A percentile compares a stretch with the other conserved stretches of the same genome.
These are phyloP conservation scores for Sclerotinia minor DNA, from an alignment of 2,329 filamentous ascomycete species.

Conservation along the genomic window DNA sequence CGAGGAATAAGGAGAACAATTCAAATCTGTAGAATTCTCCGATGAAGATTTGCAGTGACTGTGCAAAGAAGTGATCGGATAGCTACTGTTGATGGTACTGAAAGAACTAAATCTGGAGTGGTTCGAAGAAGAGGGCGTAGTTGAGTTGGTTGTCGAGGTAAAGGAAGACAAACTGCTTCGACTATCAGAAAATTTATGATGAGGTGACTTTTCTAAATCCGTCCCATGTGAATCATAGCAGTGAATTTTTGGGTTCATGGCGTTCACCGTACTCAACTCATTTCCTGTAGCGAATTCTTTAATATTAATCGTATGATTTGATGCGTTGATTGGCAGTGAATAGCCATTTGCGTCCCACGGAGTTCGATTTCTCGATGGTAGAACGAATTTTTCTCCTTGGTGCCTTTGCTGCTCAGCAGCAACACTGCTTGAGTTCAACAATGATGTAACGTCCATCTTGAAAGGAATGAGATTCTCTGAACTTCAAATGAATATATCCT, in stretches of 20 bases:
- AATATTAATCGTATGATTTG: slow-evolving; percentile 26
- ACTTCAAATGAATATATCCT: slow-evolving; percentile 2
- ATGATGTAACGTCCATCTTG: slow-evolving; percentile 42
- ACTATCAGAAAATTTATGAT: slow-evolving; percentile 42
- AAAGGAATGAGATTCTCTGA: slow-evolving; percentile 6
- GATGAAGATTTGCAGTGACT: slow-evolving; percentile 4
- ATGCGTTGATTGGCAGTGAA: slow-evolving; percentile 40
- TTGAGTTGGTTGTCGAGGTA: slow-evolving; percentile 40
- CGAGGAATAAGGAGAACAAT: neutral
- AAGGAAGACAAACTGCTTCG: slow-evolving; percentile 41
- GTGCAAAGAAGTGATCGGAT: slow-evolving; percentile 11
- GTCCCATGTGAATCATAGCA: slow-evolving; percentile 32
- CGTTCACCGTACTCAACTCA: neutral
- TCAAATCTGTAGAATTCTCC: slow-evolving; percentile 11
- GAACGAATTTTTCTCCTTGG: slow-evolving; percentile 27
- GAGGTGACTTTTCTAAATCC: slow-evolving; percentile 32
- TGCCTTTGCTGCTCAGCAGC: slow-evolving; percentile 38
- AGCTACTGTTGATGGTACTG: slow-evolving; percentile 37
- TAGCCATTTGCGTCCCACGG: slow-evolving; percentile 44
- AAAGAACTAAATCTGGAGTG: slow-evolving; percentile 42
- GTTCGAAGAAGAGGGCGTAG: slow-evolving; percentile 38
- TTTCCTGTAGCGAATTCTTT: neutral
- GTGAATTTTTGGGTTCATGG: slow-evolving; percentile 24
- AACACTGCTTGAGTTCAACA: slow-evolving; percentile 39
- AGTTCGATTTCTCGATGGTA: slow-evolving; percentile 38